These are phyloP conservation scores for Stachybotrys elegans DNA, from an alignment of 2,329 filamentous ascomycete genomes.

Conservation along the genomic window DNA sequence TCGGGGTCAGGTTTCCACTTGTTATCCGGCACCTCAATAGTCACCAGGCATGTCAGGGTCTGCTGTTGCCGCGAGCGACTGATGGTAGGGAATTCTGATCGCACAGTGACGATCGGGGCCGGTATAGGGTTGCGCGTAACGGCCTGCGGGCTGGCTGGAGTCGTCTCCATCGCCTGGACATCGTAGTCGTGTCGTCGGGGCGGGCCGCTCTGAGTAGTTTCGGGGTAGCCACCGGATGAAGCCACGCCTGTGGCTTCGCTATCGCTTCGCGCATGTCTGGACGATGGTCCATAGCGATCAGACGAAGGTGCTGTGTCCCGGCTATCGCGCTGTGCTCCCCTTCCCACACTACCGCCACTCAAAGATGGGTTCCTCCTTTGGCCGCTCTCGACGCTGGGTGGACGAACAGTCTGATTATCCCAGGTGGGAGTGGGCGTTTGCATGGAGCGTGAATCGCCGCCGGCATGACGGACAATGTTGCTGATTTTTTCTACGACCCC, in stretches of 20 bases:
- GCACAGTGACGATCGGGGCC: constrained; percentile 83
- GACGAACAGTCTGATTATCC: constrained; percentile 56
- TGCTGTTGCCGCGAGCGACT: constrained; percentile 91
- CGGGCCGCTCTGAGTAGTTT: constrained; percentile 64
- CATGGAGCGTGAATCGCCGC: constrained; percentile 55
- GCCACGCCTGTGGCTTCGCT: constrained; percentile 70
- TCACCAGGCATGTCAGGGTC: constrained; percentile 87
- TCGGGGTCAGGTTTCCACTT: constrained; percentile 87
- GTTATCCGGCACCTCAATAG: constrained; percentile 86
- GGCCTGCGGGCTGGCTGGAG: constrained; percentile 66
- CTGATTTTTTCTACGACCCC: constrained; percentile 76
- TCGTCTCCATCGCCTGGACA: constrained; percentile 91
- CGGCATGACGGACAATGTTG: constrained; percentile 79
- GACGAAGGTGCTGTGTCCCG: constrained; percentile 40
- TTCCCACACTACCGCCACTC: constrained; percentile 28
- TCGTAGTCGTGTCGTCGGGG: constrained; percentile 87
- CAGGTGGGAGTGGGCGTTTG: constrained; percentile 61
- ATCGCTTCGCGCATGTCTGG: constrained; percentile 67
- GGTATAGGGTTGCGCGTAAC: constrained; percentile 83
- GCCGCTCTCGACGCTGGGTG: constrained; percentile 43
- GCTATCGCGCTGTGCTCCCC: constrained; percentile 42
- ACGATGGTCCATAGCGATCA: constrained; percentile 37
- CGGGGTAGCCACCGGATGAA: constrained; percentile 76
- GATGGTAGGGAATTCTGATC: constrained; percentile 94
- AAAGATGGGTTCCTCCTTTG: constrained; percentile 24